Percentiles rank a stretch among this genome's conserved stretches.
Conservation (phyloP, 108 stramenopile species). For the Skeletonema costatum region DNA sequence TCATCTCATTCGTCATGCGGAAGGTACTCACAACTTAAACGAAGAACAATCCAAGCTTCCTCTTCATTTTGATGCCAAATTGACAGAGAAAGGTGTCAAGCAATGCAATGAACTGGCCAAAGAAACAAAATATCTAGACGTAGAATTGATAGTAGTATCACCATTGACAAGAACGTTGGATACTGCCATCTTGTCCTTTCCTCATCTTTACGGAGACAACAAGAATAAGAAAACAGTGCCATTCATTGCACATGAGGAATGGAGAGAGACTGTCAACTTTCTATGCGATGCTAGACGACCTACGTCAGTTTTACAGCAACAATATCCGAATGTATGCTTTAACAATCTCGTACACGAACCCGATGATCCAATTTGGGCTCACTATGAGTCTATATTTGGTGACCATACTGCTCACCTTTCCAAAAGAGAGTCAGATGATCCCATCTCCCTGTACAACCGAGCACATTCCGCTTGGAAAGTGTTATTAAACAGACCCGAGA, state of each 20-base stretch:
- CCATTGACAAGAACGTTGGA: constrained; percentile 50
- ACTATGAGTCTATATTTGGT: constrained; percentile 41
- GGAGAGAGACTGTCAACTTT: constrained; percentile 55
- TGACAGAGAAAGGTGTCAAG: constrained; percentile 30
- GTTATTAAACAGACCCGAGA: constrained; percentile 33
- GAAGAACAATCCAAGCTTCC: constrained; percentile 30
- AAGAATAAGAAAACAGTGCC: constrained; percentile 9
- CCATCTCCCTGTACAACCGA: constrained; percentile 26
- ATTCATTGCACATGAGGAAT: constrained; percentile 49
- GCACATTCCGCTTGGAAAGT: constrained; percentile 40
- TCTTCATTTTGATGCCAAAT: constrained; percentile 30
- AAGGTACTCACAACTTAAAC: constrained; percentile 46
- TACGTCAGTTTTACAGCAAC: neutral
- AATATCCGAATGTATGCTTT: constrained; percentile 39
- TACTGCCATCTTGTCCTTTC: constrained; percentile 40
- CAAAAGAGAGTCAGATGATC: constrained; percentile 37
- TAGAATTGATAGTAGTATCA: constrained; percentile 49
- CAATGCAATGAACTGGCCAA: constrained; percentile 37
- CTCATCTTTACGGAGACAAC: constrained; percentile 18
- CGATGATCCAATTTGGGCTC: constrained; percentile 40
- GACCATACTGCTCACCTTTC: constrained; percentile 5
- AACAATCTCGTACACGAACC: constrained; percentile 8
- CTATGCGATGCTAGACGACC: constrained; percentile 43
- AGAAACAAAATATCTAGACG: constrained; percentile 12
- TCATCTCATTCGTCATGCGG: constrained; percentile 52